A percentile compares a stretch with the other conserved stretches of the same genome.
Evolutionary conservation across 805 yeast species (phyloP).

Genomic region (Cyberlindnera mycetangii): DNA sequence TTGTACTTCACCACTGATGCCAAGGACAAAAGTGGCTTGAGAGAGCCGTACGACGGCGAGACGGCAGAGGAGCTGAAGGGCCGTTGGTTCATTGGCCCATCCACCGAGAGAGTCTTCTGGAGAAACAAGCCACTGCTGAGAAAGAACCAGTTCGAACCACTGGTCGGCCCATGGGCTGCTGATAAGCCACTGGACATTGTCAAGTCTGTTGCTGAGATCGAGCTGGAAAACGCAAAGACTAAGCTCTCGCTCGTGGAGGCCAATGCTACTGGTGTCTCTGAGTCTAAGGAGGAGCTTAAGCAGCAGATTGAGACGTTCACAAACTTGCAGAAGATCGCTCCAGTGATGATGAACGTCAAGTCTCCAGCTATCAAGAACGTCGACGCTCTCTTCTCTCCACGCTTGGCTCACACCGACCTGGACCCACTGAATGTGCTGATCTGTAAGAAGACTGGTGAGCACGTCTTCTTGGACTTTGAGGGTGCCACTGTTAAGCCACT

Average conservation of each 20-base stretch:
- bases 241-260: conserved; percentile 54
- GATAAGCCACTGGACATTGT: conserved; percentile 60
- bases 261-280: conserved; percentile 42
- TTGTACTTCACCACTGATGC: conserved; percentile 77
- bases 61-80: conserved; percentile 43
- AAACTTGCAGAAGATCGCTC: conserved; percentile 53
- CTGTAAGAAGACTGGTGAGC: conserved; percentile 38
- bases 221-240: conserved; percentile 57
- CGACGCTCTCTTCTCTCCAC: conserved; percentile 63
- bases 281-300: conserved; percentile 40
- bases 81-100: conserved; percentile 92
- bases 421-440: conserved; percentile 83
- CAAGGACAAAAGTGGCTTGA: conserved; percentile 29
- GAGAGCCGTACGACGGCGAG: conserved; percentile 60
- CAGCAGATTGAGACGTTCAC: conserved; percentile 60
- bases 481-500: conserved; percentile 79
- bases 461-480: conserved; percentile 78
- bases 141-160: conserved; percentile 45
- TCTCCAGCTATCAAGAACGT: conserved; percentile 59
- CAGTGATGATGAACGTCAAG: conserved; percentile 49
- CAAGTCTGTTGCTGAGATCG: conserved; percentile 59
- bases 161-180: conserved; percentile 77
- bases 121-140: conserved; percentile 57
- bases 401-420: conserved; percentile 76
- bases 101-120: conserved; percentile 75